Evolutionary conservation across 202 grass and related monocot species (phyloP).

Genomic region (Carex sylvatica): DNA sequence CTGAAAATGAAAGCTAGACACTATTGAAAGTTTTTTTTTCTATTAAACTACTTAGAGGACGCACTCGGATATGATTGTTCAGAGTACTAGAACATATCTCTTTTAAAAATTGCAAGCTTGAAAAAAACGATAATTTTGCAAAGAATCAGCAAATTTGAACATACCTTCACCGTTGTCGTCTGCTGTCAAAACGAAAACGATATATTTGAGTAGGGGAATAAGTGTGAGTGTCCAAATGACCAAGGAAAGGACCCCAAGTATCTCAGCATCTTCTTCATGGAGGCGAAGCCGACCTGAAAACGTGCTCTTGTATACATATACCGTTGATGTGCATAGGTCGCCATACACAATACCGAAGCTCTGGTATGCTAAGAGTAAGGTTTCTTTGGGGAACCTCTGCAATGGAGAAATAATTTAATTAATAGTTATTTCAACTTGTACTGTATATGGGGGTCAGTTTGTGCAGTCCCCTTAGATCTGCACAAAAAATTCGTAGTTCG

Average conservation of each 20-base stretch:
- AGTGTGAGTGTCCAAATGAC: constrained; percentile 98
- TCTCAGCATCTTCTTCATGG: constrained; percentile 66
- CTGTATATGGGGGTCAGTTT: neutral
- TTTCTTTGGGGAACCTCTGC: constrained; percentile 13
- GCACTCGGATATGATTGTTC: no score
- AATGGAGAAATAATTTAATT: neutral
- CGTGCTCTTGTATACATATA: constrained; percentile 80
- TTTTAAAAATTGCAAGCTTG: no score
- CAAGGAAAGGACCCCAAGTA: constrained; percentile 80
- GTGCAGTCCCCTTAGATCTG: neutral
- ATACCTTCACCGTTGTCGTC: constrained; percentile 92
- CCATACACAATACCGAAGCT: constrained; percentile 95
- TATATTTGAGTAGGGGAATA: constrained; percentile 86
- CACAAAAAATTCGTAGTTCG: no score
- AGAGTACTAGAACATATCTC: no score
- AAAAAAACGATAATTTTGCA: neutral
- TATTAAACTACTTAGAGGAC: no score
- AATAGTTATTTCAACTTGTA: neutral
- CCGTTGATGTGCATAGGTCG: constrained; percentile 82
- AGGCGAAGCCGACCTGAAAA: constrained; percentile 51
- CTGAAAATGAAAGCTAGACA: no score
- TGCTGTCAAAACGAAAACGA: constrained; percentile 64
- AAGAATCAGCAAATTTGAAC: neutral
- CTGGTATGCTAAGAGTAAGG: constrained; percentile 56
- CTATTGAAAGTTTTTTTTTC: no score